phyloP scores from a whole-genome alignment of 495 filamentous ascomycete genomes.

The Neurospora terricola region DNA sequence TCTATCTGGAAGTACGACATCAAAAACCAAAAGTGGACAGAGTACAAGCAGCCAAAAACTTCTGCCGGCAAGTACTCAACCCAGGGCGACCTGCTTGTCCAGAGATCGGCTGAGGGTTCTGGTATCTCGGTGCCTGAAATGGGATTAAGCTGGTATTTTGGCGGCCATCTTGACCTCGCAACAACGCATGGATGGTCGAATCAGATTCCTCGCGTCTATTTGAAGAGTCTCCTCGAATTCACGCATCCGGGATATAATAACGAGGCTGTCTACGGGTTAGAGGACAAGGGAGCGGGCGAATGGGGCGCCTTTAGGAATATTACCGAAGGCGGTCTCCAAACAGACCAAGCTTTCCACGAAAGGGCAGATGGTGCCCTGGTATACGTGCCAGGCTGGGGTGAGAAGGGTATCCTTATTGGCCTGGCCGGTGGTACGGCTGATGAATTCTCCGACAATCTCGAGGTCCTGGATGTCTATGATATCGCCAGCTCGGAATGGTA shows the following conservation, averaged over 20 bases:
- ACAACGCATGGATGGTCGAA: conserved; percentile 64
- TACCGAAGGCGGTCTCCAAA: conserved; percentile 57
- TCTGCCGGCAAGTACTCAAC: conserved; percentile 48
- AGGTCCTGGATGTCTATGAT: conserved; percentile 65
- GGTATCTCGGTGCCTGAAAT: conserved; percentile 57
- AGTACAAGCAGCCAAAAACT: conserved; percentile 45
- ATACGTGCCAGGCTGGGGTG: conserved; percentile 64
- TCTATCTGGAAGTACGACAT: conserved; percentile 63
- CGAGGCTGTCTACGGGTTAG: conserved; percentile 41
- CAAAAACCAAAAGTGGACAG: conserved; percentile 45
- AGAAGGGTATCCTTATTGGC: conserved; percentile 57
- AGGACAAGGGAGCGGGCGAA: conserved; percentile 37
- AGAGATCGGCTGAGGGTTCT: conserved; percentile 61
- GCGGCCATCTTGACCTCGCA: conserved; percentile 57
- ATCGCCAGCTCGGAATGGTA: conserved; percentile 71
- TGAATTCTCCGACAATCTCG: conserved; percentile 56
- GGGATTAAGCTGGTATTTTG: conserved; percentile 65
- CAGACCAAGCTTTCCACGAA: conserved; percentile 52
- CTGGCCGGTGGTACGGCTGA: conserved; percentile 56
- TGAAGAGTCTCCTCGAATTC: conserved; percentile 66
- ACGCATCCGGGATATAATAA: conserved; percentile 59
- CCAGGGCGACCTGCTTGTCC: conserved; percentile 39
- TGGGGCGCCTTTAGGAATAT: conserved; percentile 59
- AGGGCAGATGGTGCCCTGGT: conserved; percentile 61
- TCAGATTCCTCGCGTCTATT: conserved; percentile 49